These are phyloP conservation scores for Phytopythium litorale DNA, from an alignment of 352 stramenopile genomes.

Conservation along the genomic window DNA sequence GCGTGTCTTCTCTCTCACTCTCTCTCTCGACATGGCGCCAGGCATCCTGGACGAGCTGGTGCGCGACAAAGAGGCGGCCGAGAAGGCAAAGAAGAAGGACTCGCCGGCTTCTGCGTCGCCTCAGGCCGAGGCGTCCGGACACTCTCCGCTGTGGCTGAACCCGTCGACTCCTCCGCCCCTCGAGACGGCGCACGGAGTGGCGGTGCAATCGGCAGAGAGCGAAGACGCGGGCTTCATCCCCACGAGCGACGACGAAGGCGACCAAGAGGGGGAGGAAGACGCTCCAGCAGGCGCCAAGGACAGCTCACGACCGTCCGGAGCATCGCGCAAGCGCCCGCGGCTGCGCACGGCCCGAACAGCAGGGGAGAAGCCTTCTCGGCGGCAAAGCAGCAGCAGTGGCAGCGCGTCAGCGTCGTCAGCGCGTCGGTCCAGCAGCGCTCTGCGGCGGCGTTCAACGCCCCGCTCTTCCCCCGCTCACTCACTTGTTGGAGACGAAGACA, in stretches of 20 bases:
- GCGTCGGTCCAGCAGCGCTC: not conserved
- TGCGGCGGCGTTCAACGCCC: not conserved
- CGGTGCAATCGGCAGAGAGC: not conserved
- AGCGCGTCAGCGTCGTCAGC: not conserved
- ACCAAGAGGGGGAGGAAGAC: not conserved
- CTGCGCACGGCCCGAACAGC: not conserved
- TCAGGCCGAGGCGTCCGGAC: not conserved
- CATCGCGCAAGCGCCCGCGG: not conserved
- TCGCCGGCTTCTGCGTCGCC: not conserved
- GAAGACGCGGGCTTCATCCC: not conserved
- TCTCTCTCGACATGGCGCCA: not conserved
- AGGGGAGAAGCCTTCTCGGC: not conserved
- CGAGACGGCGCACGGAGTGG: no score
- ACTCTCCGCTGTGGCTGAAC: conserved; percentile 1
- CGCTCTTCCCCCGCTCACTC: not conserved
- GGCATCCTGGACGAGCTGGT: conserved; percentile 7
- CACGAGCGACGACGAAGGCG: conserved; percentile 1
- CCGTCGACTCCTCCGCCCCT: not conserved
- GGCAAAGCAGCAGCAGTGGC: not conserved
- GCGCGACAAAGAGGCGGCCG: not conserved
- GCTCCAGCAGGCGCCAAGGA: not conserved
- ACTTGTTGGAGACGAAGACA: not conserved
- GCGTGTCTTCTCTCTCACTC: not conserved
- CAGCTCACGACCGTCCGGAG: not conserved
- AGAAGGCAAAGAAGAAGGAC: not conserved